Base-by-base conservation (phyloP, 1,284 basidiomycete genomes). In the Microbotryum scabiosae region DNA sequence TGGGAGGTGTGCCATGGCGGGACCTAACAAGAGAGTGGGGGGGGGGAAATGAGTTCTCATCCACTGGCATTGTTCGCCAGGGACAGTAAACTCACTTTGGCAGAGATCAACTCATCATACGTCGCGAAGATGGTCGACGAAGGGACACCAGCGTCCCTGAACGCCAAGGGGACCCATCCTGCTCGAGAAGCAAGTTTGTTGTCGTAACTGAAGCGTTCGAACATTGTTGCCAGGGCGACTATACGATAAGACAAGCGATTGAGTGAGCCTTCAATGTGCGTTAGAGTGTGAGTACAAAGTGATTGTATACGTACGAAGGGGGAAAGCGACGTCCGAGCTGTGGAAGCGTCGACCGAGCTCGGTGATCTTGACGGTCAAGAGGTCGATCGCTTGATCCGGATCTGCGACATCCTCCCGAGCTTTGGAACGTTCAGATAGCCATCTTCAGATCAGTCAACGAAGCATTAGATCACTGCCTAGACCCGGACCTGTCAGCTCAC, bases 271-370 rank as follows among this genome's bases (percentile, higher is more conserved):
- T 46, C 36, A 8, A 20, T 23, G 4, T 20, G 12, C 1, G 2
- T 8, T 54, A 14, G 20, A 0, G 36, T 28, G n/a, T n/a, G 5
- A 7, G 51, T 9, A 30, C 10, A 30, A 5, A 14, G 5, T 5
- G 12, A 18, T 41, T 12, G 36, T 18, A 10, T n/a, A 75, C 85
- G 72, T 72, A 92, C 88, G 81, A 54, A 91, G 78, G 12, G 90
- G 88, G 75, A 94, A 93, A 18, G 90, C 88, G 64, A 85, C 85
- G 69, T 94, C 90, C 2, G 90, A 93, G 1, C 90, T 89, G 74
- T 88, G 91, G 75, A 91, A 94, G 36, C 87, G 81, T 68, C 86
- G 84, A 18, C 86, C 88, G 7, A 94, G 78, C 1, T 85, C 81
- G 21, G 85, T 80, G 14, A 93, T 77, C 61, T 80, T 82, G 16